Conservation (phyloP, 352 stramenopile genomes). For the Pythium insidiosum region DNA sequence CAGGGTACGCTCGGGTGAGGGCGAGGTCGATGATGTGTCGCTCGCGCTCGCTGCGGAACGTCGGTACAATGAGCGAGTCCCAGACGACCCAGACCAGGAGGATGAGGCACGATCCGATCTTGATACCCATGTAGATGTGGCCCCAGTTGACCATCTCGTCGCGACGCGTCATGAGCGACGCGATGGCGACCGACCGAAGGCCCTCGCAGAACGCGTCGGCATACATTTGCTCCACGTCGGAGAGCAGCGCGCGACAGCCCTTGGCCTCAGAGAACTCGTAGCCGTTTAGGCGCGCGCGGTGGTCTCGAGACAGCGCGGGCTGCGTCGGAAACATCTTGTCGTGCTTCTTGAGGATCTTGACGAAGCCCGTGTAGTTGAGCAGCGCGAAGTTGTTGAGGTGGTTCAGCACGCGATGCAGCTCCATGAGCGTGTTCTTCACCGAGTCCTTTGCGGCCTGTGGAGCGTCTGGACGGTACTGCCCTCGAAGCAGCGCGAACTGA, state of each 20-base stretch:
- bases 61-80: constrained; percentile 88
- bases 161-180: constrained; percentile 75
- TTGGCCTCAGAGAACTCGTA: constrained; percentile 54
- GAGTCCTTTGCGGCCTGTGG: constrained; percentile 74
- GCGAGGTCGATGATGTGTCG: constrained; percentile 72
- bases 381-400: constrained; percentile 96
- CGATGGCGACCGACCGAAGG: constrained; percentile 56
- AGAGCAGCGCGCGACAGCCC: constrained; percentile 37
- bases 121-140: constrained; percentile 82
- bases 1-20: constrained; percentile 83
- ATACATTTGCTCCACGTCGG: constrained; percentile 57
- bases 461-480: constrained; percentile 46
- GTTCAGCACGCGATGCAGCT: constrained; percentile 91
- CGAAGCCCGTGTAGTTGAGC: constrained; percentile 97
- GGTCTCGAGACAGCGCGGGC: constrained; percentile 22
- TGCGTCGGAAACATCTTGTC: constrained; percentile 80
- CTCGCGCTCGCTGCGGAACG: constrained; percentile 54
- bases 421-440: constrained; percentile 90
- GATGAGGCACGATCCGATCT: constrained; percentile 71
- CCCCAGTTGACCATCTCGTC: constrained; percentile 71
- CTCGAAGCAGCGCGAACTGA: constrained; percentile 80
- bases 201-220: constrained; percentile 70
- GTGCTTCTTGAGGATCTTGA: constrained; percentile 98
- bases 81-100: constrained; percentile 92
- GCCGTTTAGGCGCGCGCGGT: constrained; percentile 39